Conservation (phyloP, 208 protist genomes). For the Acanthamoeba sp. region DNA sequence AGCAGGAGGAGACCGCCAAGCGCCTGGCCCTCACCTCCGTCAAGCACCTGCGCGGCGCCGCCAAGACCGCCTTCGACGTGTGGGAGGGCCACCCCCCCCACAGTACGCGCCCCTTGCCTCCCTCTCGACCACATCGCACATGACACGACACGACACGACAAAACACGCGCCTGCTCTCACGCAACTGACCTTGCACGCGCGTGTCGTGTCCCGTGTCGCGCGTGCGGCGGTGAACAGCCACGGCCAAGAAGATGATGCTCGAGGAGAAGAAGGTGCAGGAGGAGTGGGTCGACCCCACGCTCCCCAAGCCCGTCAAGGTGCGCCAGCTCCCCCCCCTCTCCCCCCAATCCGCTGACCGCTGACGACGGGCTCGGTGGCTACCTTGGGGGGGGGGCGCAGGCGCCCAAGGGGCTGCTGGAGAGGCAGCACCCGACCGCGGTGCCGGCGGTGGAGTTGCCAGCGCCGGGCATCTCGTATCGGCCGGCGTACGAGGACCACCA, state of each 20-base stretch:
- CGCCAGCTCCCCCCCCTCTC: background rate
- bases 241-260: background rate
- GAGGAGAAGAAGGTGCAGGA: background rate
- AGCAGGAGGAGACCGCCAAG: background rate
- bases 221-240: background rate
- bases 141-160: too few relatives aligned
- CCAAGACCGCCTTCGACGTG: background rate
- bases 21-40: background rate
- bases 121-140: too few relatives aligned
- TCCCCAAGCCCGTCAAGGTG: conserved; percentile 21
- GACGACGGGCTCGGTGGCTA: background rate
- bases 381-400: background rate
- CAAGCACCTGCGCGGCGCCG: background rate
- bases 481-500: background rate
- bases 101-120: too few relatives aligned
- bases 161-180: background rate
- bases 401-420: background rate
- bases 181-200: too few relatives aligned
- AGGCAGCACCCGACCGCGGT: background rate
- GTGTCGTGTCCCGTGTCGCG: too few relatives aligned
- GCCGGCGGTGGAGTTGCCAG: background rate
- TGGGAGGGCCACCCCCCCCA: background rate
- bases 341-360: too few relatives aligned
- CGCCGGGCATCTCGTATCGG: background rate
- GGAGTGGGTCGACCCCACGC: background rate